These are phyloP conservation scores for Sisymbrium irio DNA, from an alignment of 345 rosid species.

Conservation along the genomic window DNA sequence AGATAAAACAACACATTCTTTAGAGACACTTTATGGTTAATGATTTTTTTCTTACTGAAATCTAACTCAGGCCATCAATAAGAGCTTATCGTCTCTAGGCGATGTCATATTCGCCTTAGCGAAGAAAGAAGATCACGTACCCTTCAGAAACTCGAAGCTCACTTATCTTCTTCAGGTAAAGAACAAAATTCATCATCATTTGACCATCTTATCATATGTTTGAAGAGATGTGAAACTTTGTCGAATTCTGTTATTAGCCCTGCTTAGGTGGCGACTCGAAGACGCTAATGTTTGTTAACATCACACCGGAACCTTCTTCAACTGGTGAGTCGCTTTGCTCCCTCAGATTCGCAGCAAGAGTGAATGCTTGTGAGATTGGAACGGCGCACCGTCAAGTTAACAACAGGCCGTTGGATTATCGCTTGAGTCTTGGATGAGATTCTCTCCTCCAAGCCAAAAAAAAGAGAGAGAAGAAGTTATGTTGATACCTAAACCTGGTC, in stretches of 20 bases:
- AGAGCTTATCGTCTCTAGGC: constrained; percentile 81
- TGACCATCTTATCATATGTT: background rate
- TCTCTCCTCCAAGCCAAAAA: background rate
- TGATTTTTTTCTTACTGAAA: background rate
- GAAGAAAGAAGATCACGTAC: constrained; percentile 92
- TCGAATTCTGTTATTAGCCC: constrained; percentile 52
- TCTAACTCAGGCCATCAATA: constrained; percentile 74
- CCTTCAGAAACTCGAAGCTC: constrained; percentile 96
- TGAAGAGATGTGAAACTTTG: constrained; percentile 4
- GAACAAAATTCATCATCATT: background rate
- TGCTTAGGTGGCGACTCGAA: constrained; percentile 98
- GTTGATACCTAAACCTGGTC: background rate
- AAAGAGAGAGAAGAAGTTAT: constrained; percentile 13
- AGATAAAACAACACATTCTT: background rate
- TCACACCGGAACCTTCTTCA: constrained; percentile 84
- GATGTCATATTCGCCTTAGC: constrained; percentile 93
- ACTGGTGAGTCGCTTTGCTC: constrained; percentile 92
- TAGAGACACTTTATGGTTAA: background rate
- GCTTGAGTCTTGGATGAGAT: constrained; percentile 71
- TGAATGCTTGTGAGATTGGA: constrained; percentile 98
- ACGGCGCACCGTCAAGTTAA: constrained; percentile 76
- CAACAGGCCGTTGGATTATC: constrained; percentile 50
- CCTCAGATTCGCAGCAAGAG: constrained; percentile 92
- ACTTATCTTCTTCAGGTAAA: constrained; percentile 97
- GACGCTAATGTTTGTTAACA: constrained; percentile 89